Evolutionary conservation across 179 eudicot genomes (phyloP).

Genomic region (Silene coronaria): DNA sequence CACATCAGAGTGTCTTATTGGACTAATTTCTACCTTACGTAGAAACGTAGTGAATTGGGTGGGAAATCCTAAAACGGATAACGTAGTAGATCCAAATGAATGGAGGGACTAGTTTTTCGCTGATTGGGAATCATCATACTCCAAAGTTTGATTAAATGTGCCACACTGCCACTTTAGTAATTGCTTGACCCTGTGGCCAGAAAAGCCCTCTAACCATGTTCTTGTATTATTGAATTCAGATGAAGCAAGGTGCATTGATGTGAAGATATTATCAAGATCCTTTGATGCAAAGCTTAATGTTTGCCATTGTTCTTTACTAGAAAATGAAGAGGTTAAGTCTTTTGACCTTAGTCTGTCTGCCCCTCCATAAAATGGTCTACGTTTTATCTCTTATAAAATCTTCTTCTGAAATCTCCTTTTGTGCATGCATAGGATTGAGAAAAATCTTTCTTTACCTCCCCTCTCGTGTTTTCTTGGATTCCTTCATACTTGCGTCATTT

Average conservation of each 20-base stretch:
- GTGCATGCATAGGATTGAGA: background rate
- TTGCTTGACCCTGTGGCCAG: constrained; percentile 1
- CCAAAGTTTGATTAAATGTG: constrained; percentile 1
- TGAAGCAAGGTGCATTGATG: constrained; percentile 53
- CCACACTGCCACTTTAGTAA: background rate
- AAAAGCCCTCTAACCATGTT: background rate
- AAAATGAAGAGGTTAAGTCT: constrained; percentile 48
- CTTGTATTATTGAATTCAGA: constrained; percentile 30
- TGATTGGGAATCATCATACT: background rate
- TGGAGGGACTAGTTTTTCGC: constrained; percentile 3
- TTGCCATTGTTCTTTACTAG: constrained; percentile 51
- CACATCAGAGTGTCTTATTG: background rate
- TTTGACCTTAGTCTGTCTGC: constrained; percentile 3
- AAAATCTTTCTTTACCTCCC: background rate
- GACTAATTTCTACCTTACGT: background rate
- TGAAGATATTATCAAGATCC: constrained; percentile 66
- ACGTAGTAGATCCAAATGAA: too few species aligned
- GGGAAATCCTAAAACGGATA: too few species aligned
- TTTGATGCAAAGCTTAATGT: constrained; percentile 80
- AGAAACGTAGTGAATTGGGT: background rate
- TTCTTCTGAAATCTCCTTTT: background rate
- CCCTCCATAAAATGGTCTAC: background rate
- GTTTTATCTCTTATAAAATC: background rate
- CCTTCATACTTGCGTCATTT: background rate
- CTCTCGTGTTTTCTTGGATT: background rate